Evolutionary conservation across 768 basidiomycete genomes (phyloP), one percentile per base, ranked within the genome.

Genomic region (Boletus reticulatus): DNA sequence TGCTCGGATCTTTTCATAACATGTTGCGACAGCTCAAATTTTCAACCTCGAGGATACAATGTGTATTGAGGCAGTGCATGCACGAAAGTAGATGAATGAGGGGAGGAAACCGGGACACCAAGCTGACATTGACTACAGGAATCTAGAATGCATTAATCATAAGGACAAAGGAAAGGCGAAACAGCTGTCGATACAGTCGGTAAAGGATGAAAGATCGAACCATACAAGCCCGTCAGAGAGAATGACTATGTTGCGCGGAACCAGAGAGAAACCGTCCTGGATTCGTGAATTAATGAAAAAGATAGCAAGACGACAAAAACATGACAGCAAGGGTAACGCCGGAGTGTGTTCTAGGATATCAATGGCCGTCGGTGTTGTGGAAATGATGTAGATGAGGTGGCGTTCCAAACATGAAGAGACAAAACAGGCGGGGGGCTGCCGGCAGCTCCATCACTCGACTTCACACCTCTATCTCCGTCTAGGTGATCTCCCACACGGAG

Each of bases 401-500:
- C 11, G 53, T 66, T 56, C 39, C 43, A 45, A 51, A 42, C 16
- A 31, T 50, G 53, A 59, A 37, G 22, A 59, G 22, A 55, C 27
- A 48, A 46, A 37, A 50, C 17, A 10, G n/a, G 38, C 19, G 34
- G 12, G 43, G 41, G 44, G 65, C 57, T 59, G 61, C 55, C 53
- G 45, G 69, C 67, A 69, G 63, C 44, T 22, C 57, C 24, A 53
- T 49, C 48, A 47, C 44, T 50, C 43, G 43, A 57, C 39, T 29
- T 37, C 38, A 19, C 17, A 36, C 41, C 31, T 38, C 17, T 19
- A 37, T 44, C 29, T 34, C 48, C 36, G 16, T 47, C 68, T 69
- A 88, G 48, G 76, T 73, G 50, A 90, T 78, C 75, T 94, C 91
- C 63, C 92, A 76, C 38, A 92, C 78, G 4, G 89, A 87, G 14